phyloP scores from a whole-genome alignment of 345 rosid species.

The Garcia nutans region DNA sequence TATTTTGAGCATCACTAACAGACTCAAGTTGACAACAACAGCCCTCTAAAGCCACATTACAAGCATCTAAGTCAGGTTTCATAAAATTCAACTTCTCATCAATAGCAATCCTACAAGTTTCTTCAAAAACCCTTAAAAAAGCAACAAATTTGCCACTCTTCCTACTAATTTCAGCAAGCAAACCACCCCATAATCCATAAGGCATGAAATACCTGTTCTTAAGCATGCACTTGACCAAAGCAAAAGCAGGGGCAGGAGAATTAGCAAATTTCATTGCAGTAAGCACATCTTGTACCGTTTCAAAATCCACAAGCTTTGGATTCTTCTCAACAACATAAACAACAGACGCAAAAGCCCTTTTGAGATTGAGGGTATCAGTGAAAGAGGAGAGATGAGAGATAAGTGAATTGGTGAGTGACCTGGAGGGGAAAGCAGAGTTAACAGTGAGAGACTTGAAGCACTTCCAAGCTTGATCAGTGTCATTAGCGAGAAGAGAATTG shows the following conservation, averaged over 20 bases:
- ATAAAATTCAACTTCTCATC: slow-evolving; percentile 70
- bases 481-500: slow-evolving; percentile 43
- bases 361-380: slow-evolving; percentile 55
- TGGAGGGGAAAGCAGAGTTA: slow-evolving; percentile 52
- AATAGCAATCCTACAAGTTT: slow-evolving; percentile 62
- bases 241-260: slow-evolving; percentile 61
- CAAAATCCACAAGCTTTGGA: slow-evolving; percentile 54
- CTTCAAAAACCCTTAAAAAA: slow-evolving; percentile 64
- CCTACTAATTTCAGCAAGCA: slow-evolving; percentile 54
- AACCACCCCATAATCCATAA: slow-evolving; percentile 68
- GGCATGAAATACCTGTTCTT: slow-evolving; percentile 83
- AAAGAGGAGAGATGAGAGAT: slow-evolving; percentile 58
- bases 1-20: slow-evolving; percentile 59
- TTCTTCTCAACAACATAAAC: slow-evolving; percentile 67
- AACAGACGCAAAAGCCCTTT: slow-evolving; percentile 87
- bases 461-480: slow-evolving; percentile 81
- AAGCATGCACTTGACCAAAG: slow-evolving; percentile 70
- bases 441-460: slow-evolving; percentile 66
- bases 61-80: slow-evolving; percentile 70
- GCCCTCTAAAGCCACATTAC: slow-evolving; percentile 76
- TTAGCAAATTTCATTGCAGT: slow-evolving; percentile 57
- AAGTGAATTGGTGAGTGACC: slow-evolving; percentile 65
- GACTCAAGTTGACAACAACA: slow-evolving; percentile 63
- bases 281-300: slow-evolving; percentile 50
- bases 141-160: slow-evolving; percentile 45